These are phyloP conservation scores for Trichoderma sp. DNA, from an alignment of 2,329 filamentous ascomycete genomes.

Conservation along the genomic window DNA sequence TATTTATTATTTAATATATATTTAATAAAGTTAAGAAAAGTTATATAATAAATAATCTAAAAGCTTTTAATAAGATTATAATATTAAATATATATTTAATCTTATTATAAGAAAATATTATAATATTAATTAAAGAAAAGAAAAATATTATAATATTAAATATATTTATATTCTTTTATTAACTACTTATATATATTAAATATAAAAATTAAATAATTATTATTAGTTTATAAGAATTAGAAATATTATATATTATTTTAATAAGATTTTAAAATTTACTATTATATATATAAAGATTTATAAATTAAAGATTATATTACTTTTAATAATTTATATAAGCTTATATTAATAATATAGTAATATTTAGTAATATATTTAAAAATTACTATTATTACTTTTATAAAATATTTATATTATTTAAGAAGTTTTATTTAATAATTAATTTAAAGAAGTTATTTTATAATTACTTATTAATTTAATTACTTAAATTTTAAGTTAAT, in stretches of 20 bases:
- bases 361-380: not conserved
- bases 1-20: no score
- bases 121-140: not conserved
- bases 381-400: not conserved
- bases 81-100: no score
- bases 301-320: not conserved
- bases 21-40: no score
- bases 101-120: not conserved
- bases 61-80: no score
- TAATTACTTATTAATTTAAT: not conserved
- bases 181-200: not conserved
- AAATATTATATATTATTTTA: not conserved
- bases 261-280: not conserved
- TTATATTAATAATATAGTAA: not conserved
- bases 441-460: not conserved
- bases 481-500: not conserved
- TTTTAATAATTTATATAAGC: no score
- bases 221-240: not conserved
- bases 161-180: not conserved
- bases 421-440: not conserved
- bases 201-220: not conserved
- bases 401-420: not conserved
- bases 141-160: not conserved
- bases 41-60: no score
- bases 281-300: not conserved